A percentile compares a stretch with the other conserved stretches of the same genome.
These are phyloP conservation scores for Fusarium subglutinans DNA, from an alignment of 2,329 filamentous ascomycete genomes.

Conservation along the genomic window DNA sequence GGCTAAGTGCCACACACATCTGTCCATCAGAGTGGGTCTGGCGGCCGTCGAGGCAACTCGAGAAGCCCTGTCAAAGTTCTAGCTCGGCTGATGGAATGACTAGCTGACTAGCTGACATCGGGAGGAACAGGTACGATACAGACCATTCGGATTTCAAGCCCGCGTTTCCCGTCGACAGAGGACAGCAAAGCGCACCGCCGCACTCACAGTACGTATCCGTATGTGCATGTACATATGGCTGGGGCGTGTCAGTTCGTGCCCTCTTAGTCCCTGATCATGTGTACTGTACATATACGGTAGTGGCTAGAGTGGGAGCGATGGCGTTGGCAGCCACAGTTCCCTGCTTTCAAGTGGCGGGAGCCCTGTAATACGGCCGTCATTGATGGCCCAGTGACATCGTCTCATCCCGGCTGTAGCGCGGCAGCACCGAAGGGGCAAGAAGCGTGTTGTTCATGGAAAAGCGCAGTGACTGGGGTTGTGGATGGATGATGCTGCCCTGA, in stretches of 20 bases:
- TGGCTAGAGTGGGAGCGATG: too few species aligned
- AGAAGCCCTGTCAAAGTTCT: slow-evolving; percentile 43
- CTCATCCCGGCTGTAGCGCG: slow-evolving; percentile 28
- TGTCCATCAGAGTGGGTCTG: slow-evolving; percentile 22
- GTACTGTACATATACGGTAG: not conserved
- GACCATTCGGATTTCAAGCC: not conserved
- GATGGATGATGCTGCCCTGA: slow-evolving; percentile 41
- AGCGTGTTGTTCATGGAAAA: slow-evolving; percentile 9
- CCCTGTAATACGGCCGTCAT: slow-evolving; percentile 25
- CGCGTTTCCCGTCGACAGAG: not conserved
- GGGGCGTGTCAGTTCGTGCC: slow-evolving; percentile 6
- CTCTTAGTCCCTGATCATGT: not conserved
- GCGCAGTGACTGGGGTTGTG: slow-evolving; percentile 1
- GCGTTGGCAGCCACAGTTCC: slow-evolving; percentile 13
- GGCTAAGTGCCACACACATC: slow-evolving; percentile 34
- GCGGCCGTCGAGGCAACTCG: slow-evolving; percentile 26
- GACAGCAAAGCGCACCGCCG: not conserved
- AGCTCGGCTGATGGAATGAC: slow-evolving; percentile 31
- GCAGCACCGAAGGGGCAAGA: slow-evolving; percentile 31
- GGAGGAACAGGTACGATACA: not conserved
- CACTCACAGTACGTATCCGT: not conserved
- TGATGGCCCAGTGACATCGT: slow-evolving; percentile 24
- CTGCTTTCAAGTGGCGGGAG: slow-evolving; percentile 19
- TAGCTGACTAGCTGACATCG: not conserved
- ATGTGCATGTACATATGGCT: not conserved